Base-by-base conservation (phyloP, 2,329 filamentous ascomycete genomes). In the Metarhizium anisopliae region DNA sequence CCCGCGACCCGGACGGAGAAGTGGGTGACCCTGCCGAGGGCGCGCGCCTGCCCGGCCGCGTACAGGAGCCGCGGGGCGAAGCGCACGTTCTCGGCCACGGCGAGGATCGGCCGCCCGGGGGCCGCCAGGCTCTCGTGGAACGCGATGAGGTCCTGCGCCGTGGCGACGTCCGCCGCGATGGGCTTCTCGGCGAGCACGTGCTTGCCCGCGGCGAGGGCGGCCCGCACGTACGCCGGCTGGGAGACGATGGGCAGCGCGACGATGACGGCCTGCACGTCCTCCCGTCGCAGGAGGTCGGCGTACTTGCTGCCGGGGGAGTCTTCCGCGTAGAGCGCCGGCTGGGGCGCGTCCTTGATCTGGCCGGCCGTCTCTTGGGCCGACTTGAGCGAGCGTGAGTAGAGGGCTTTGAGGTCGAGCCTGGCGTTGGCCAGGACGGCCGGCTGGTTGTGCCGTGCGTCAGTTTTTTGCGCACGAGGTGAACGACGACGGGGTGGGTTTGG, bases 141-240 rank as follows among this genome's bases (percentile, higher is more conserved):
- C 5, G 63, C 67, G 45, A 79, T 69, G 8, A 79, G 71, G 56
- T 69, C 64, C 59, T 68, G 62, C 16, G 70, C 77, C 1, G 66
- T 63, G 2, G 74, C 71, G 8, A 85, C 69, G 60, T 86, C 81
- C 60, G 80, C 78, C 2, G 81, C 84, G 45, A 88, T 75, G 38
- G 86, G 85, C 70, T 89, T 89, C 70, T 89, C 86, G 16, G 81
- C 81, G 2, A 89, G 73, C 7, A 89, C 85, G 64, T 88, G 84
- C 68, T 89, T 89, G 30, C 84, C 83, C 1, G 83, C 84, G n/a
- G 70, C 65, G 18, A 88, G 71, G 0, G 81, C 82, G 59, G 77
- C 75, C 59, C 79, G 74, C 63, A 88, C 80, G 62, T 79, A 78
- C 13, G 69, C 69, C 2, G 84, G 81, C 66, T 88, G 85, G 42